Conservation (phyloP, 352 stramenopile species). For the Phytophthora hybrid region DNA sequence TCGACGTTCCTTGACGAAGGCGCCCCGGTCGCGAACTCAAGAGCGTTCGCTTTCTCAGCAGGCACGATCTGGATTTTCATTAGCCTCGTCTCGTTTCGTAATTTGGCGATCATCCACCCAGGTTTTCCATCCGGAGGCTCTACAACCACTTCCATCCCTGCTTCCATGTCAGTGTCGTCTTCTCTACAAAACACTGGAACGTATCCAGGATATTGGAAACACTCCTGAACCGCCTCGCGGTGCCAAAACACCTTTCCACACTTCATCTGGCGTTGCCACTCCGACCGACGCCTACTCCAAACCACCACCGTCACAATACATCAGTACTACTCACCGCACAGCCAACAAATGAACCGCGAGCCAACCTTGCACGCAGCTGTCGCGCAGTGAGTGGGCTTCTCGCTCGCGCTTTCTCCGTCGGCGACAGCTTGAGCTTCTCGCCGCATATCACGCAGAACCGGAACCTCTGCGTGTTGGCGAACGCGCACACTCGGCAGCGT, state of each 20-base stretch:
- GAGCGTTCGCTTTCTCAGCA: constrained; percentile 19
- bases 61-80: constrained; percentile 10
- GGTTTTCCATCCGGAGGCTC: constrained; percentile 8
- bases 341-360: not conserved
- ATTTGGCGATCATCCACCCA: constrained; percentile 14
- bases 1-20: constrained; percentile 13
- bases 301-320: not conserved
- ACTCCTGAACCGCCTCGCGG: not conserved
- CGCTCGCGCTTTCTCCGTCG: constrained; percentile 27
- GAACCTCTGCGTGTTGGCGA: constrained; percentile 56
- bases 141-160: constrained; percentile 2
- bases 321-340: not conserved
- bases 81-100: constrained; percentile 15
- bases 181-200: constrained; percentile 18
- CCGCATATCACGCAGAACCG: constrained; percentile 56
- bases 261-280: constrained; percentile 30
- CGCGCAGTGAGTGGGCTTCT: constrained; percentile 21
- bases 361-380: constrained; percentile 30
- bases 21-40: constrained; percentile 28
- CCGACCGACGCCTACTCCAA: constrained; percentile 28
- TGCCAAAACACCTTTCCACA: constrained; percentile 18
- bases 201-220: constrained; percentile 20
- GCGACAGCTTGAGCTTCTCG: constrained; percentile 40
- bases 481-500: constrained; percentile 48
- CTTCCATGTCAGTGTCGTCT: not conserved